A percentile compares a stretch with the other conserved stretches of the same genome.
These are phyloP conservation scores for Cladosporium oxysporum DNA, from an alignment of 2,329 filamentous ascomycete genomes.

Conservation along the genomic window DNA sequence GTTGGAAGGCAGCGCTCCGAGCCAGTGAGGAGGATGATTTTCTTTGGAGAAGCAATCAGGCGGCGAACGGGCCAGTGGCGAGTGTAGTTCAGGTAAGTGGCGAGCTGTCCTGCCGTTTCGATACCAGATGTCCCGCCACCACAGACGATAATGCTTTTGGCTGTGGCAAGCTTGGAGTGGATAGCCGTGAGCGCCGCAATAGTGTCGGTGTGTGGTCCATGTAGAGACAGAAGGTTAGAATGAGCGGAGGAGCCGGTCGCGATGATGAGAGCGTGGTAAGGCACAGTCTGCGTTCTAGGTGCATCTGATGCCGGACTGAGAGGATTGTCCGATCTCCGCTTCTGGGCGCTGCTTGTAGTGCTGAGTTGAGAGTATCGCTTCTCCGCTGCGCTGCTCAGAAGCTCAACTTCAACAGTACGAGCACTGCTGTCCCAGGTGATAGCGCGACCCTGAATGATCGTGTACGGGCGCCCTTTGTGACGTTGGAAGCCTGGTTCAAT, in stretches of 20 bases:
- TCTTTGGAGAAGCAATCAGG: constrained; percentile 23
- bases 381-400: constrained; percentile 26
- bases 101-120: constrained; percentile 42
- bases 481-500: constrained; percentile 38
- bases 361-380: constrained; percentile 22
- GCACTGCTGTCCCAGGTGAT: constrained; percentile 39
- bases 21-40: constrained; percentile 40
- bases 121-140: constrained; percentile 41
- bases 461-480: constrained; percentile 34
- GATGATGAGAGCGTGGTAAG: constrained; percentile 41
- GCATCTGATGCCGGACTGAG: not conserved
- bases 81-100: constrained; percentile 35
- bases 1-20: constrained; percentile 35
- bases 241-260: constrained; percentile 41
- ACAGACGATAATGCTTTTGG: constrained; percentile 39
- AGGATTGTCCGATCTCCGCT: not conserved
- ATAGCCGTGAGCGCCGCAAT: constrained; percentile 35
- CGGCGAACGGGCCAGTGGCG: constrained; percentile 23
- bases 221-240: constrained; percentile 40
- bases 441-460: constrained; percentile 40
- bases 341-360: not conserved
- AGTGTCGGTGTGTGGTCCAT: constrained; percentile 39
- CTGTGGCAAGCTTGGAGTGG: constrained; percentile 33
- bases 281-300: not conserved
- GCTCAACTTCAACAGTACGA: constrained; percentile 40